phyloP scores from a whole-genome alignment of 140 eudicot genomes.

The Bidens hawaiensis region DNA sequence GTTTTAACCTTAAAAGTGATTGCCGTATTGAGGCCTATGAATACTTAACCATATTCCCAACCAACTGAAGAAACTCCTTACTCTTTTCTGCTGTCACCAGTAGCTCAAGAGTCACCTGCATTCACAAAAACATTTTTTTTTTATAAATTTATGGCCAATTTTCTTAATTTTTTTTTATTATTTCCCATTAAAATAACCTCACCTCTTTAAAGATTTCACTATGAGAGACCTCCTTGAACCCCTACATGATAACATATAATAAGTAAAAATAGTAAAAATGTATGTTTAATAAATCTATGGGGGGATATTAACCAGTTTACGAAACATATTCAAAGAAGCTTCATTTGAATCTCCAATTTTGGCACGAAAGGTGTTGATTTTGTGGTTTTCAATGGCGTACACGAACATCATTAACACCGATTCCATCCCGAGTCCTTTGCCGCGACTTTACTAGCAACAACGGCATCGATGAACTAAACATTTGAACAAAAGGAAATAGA shows the following conservation, averaged over 20 bases:
- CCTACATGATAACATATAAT: constrained; percentile 40
- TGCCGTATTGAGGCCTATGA: background rate
- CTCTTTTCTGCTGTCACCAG: constrained; percentile 42
- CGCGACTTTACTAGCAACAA: constrained; percentile 62
- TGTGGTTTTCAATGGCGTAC: constrained; percentile 60
- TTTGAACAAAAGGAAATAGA: background rate
- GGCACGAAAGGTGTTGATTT: constrained; percentile 59
- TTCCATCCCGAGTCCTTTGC: constrained; percentile 92
- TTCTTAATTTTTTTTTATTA: too few relatives aligned
- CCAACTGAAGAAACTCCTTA: constrained; percentile 47
- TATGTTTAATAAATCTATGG: constrained; percentile 7
- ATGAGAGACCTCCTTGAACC: constrained; percentile 72
- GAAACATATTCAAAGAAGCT: constrained; percentile 66
- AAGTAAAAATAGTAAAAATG: background rate
- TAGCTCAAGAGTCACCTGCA: constrained; percentile 14
- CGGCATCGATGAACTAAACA: constrained; percentile 5
- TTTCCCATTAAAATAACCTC: constrained; percentile 11
- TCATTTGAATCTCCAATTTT: constrained; percentile 84
- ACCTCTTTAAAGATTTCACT: constrained; percentile 91
- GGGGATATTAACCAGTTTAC: constrained; percentile 53
- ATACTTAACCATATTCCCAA: constrained; percentile 33
- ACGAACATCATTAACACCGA: constrained; percentile 75
- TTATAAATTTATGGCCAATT: too few relatives aligned
- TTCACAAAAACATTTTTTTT: background rate
- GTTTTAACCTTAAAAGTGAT: background rate